Evolutionary conservation across 2,329 filamentous ascomycete species (phyloP).

Genomic region (Septoria linicola): DNA sequence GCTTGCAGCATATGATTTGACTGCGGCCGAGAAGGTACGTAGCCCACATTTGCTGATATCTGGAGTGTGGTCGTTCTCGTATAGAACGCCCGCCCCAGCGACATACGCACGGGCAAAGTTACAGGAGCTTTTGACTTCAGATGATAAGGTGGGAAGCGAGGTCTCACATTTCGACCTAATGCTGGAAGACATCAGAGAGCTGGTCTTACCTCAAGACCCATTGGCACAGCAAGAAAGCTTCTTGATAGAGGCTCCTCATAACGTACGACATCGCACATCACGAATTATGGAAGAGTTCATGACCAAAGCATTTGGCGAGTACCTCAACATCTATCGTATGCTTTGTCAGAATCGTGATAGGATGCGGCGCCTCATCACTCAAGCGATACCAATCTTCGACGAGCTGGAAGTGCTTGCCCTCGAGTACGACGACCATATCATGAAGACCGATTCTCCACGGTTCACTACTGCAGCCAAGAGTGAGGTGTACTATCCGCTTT

Average conservation of each 20-base stretch:
- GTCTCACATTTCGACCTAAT: constrained; percentile 70
- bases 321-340: constrained; percentile 78
- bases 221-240: constrained; percentile 74
- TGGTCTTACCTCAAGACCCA: constrained; percentile 69
- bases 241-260: constrained; percentile 69
- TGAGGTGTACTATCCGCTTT: constrained; percentile 65
- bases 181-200: constrained; percentile 74
- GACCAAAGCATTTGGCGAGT: constrained; percentile 58
- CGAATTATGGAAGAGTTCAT: constrained; percentile 70
- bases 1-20: constrained; percentile 50
- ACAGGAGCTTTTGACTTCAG: constrained; percentile 62
- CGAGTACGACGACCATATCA: constrained; percentile 24
- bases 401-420: constrained; percentile 71
- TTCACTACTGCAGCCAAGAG: neutral
- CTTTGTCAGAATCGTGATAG: constrained; percentile 89
- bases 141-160: constrained; percentile 65
- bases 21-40: constrained; percentile 21
- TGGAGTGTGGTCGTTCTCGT: constrained; percentile 65
- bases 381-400: constrained; percentile 81
- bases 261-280: constrained; percentile 71
- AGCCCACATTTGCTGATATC: constrained; percentile 31
- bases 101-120: constrained; percentile 71
- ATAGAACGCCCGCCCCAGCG: constrained; percentile 67
- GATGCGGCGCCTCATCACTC: constrained; percentile 82
- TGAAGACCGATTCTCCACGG: constrained; percentile 3